Conservation (phyloP, 805 yeast genomes). For the Pichia rugopelliculosa region DNA sequence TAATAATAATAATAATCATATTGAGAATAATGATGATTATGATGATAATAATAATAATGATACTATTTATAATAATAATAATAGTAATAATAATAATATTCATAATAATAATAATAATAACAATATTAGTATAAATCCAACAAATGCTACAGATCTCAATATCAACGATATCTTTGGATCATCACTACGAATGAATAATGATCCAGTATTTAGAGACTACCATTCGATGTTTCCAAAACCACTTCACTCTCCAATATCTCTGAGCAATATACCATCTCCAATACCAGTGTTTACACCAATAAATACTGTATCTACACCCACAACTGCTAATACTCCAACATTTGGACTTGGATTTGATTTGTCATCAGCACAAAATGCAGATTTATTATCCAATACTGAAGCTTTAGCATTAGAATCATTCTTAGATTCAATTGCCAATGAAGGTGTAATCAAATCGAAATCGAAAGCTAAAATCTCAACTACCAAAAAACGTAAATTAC, state of each 20-base stretch:
- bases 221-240: not conserved
- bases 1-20: too few species aligned
- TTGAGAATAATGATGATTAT: not conserved
- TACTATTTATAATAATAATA: too few species aligned
- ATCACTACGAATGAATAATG: not conserved
- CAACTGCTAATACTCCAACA: not conserved
- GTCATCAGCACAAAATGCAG: not conserved
- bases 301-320: not conserved
- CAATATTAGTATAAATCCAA: too few species aligned
- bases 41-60: too few species aligned
- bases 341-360: not conserved
- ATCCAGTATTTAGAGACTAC: not conserved
- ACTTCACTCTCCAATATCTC: not conserved
- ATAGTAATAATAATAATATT: too few species aligned
- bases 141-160: not conserved
- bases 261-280: not conserved
- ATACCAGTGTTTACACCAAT: not conserved
- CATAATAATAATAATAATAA: too few species aligned
- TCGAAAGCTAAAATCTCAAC: not conserved
- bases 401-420: constrained; percentile 29
- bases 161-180: not conserved
- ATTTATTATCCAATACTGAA: constrained; percentile 28
- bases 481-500: not conserved
- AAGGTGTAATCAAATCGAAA: constrained; percentile 5
- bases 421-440: constrained; percentile 31